These are phyloP conservation scores for Sporothrix brunneoviolacea DNA, from an alignment of 2,329 filamentous ascomycete species.

Conservation along the genomic window DNA sequence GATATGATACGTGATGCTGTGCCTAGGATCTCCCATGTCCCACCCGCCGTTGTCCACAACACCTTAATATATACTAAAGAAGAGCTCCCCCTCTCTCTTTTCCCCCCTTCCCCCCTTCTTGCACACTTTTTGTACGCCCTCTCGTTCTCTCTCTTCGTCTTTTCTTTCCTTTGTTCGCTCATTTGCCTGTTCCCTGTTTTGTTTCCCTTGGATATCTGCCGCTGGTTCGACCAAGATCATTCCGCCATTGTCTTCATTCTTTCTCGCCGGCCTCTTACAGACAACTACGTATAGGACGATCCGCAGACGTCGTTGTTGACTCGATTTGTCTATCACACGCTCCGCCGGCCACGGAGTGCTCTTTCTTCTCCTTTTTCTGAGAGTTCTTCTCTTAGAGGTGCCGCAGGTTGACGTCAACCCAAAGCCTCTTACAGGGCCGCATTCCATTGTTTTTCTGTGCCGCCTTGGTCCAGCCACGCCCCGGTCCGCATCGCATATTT, in stretches of 20 bases:
- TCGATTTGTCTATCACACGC: too few relatives aligned
- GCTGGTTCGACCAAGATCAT: slow-evolving; percentile 10
- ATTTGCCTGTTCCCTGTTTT: background rate
- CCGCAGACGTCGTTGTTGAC: background rate
- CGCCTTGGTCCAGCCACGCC: too few relatives aligned
- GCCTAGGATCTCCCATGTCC: slow-evolving; percentile 19
- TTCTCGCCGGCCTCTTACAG: background rate
- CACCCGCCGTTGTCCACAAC: background rate
- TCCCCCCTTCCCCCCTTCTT: background rate
- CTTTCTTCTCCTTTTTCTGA: too few relatives aligned
- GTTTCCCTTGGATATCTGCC: slow-evolving; percentile 4
- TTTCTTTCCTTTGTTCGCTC: background rate
- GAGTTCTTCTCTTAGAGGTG: too few relatives aligned
- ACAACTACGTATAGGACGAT: background rate
- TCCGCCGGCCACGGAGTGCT: too few relatives aligned
- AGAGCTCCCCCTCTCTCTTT: background rate
- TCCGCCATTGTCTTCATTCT: background rate
- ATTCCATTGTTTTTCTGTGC: too few relatives aligned
- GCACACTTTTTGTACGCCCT: background rate
- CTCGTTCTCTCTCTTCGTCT: background rate
- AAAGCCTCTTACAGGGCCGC: too few relatives aligned
- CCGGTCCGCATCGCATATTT: background rate
- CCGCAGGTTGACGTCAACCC: too few relatives aligned
- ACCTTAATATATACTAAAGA: background rate
- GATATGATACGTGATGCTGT: slow-evolving; percentile 27